Evolutionary conservation across 2,329 filamentous ascomycete genomes (phyloP), one percentile per base, ranked within the genome.

Genomic region (Colletotrichum nymphaeae): DNA sequence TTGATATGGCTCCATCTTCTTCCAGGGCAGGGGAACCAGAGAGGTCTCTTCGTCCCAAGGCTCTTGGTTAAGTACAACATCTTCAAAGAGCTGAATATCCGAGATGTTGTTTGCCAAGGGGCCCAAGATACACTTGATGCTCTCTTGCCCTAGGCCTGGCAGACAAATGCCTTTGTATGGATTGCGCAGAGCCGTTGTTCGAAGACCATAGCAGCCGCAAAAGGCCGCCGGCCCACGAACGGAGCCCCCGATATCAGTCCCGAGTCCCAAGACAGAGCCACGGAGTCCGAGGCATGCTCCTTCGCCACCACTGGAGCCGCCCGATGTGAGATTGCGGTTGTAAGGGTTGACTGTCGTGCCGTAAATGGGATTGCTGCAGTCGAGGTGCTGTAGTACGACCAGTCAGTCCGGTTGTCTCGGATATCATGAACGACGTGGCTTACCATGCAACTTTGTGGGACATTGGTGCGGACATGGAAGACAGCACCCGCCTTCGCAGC

Each of bases 241-340:
- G 7, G 83, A 85, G 4, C 86, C 86, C 0, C 84, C 86, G 19
- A 87, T 86, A 69, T 88, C 86, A 6, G 83, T 85, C 2, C 86
- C 86, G 24, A 87, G 77, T 5, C 84, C 85, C 35, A 87, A 73
- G 1, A 80, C 79, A 5, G 83, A 82, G 37, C 84, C 84, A 55
- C 80, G 79, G 35, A 86, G 83, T 1, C 82, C 83, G 53, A 83
- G 78, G 2, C 84, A 81, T 7, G 83, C 83, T 1, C 83, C 84
- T 64, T 87, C 85, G 9, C 84, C 85, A 5, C 85, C 85, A 3
- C 83, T 85, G 0, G 84, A 84, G 1, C 85, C 85, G 1, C 85
- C 85, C 0, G 81, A 79, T 0, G 81, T 82, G 1, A 86, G 78
- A 2, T 77, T 80, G 8, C 79, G 80, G 74, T 85, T 84, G 62